Evolutionary conservation across 2,329 filamentous ascomycete species (phyloP), one percentile per base, ranked within the genome.

Genomic region (Bipolaris zeicola): DNA sequence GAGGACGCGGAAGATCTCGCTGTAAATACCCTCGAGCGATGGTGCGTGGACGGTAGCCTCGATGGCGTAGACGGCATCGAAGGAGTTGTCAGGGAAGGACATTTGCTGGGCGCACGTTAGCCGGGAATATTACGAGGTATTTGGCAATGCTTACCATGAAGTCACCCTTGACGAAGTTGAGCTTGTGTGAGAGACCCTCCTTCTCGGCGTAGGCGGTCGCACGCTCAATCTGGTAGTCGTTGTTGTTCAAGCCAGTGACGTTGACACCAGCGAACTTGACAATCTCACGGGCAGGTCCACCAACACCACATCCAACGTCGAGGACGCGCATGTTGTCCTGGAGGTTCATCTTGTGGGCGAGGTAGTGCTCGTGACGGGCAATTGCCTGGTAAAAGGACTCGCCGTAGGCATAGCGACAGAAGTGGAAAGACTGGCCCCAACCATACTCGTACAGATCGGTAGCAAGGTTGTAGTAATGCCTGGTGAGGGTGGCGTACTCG

Each of bases 401-500:
- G 74, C 90, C 89, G 67, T 88, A 82, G 52, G 91, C 90, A 79
- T 94, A 97, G 62, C 94, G 92, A 81, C 91, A 96, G 85, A 99
- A 98, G 81, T 99, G 94, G 85, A 99, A 99, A 47, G 89, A 94
- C 72, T 92, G 88, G 60, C 91, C 91, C 93, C 95, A 99, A 70
- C 93, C 95, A 69, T 96, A 95, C 82, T 98, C 95, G 83, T 96
- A 96, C 48, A 96, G 79, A 74, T 96, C 93, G 66, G 93, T 97
- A n/a, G 91, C 92, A 46, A 96, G 86, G 80, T 97, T 96, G 83
- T 97, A 97, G 84, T 97, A 96, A 77, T 97, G 92, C 83, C 91
- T 88, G 45, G 94, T 97, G 74, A 98, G 80, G 34, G 92, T 96
- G 50, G 93, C 94, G 78, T 98, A 98, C 80, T 97, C 91, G 58